phyloP scores from a whole-genome alignment of 2,329 filamentous ascomycete species.

The Mollisia scopiformis region DNA sequence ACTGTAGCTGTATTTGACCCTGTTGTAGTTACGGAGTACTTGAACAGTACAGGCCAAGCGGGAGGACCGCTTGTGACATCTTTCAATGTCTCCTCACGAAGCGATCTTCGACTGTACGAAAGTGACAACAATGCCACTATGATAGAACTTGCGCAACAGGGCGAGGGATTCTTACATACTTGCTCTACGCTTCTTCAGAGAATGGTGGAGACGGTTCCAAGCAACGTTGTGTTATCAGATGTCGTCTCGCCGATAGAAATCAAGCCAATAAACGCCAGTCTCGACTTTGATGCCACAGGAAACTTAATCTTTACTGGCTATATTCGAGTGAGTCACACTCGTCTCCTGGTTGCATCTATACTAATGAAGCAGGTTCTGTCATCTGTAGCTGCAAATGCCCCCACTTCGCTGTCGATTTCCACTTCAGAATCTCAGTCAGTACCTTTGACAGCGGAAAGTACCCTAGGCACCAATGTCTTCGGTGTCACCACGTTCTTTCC shows the following conservation, averaged over 20 bases:
- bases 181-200: conserved; percentile 57
- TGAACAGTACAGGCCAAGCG: conserved; percentile 53
- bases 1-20: conserved; percentile 55
- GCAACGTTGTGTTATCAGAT: conserved; percentile 51
- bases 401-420: conserved; percentile 4
- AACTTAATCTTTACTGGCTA: conserved; percentile 22
- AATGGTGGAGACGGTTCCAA: conserved; percentile 62
- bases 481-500: conserved; percentile 25
- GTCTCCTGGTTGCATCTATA: background rate
- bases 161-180: conserved; percentile 45
- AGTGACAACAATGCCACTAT: conserved; percentile 59
- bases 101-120: conserved; percentile 59
- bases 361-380: conserved; percentile 14
- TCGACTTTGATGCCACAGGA: conserved; percentile 23
- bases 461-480: conserved; percentile 19
- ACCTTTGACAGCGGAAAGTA: conserved; percentile 8
- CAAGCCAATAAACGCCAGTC: conserved; percentile 53
- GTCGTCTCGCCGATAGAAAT: conserved; percentile 57
- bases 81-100: conserved; percentile 51
- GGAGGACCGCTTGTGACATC: conserved; percentile 48
- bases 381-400: background rate
- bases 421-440: background rate
- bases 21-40: conserved; percentile 51
- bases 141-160: conserved; percentile 45
- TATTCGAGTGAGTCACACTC: conserved; percentile 22